Evolutionary conservation across 1,284 basidiomycete species (phyloP).

Genomic region (Mycocalia duriaeana): DNA sequence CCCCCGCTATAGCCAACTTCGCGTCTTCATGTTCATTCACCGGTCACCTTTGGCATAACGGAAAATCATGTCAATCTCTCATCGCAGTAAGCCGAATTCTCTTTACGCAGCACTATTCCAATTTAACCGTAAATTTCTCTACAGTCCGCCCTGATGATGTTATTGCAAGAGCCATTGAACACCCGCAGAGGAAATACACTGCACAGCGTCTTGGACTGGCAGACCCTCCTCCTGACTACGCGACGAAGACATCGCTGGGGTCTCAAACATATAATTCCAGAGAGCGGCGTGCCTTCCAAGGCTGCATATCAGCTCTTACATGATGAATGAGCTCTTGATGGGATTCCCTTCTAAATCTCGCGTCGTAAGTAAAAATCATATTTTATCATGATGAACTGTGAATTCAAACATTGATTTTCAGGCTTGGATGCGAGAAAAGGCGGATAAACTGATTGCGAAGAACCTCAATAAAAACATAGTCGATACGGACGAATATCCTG

Average conservation of each 20-base stretch:
- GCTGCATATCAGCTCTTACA: constrained; percentile 56
- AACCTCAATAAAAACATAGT: constrained; percentile 67
- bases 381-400: constrained; percentile 7
- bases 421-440: constrained; percentile 61
- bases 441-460: constrained; percentile 51
- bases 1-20: too few relatives aligned
- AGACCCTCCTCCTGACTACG: constrained; percentile 33
- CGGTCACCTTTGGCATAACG: too few relatives aligned
- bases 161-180: constrained; percentile 19
- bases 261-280: constrained; percentile 38
- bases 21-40: too few relatives aligned
- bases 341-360: constrained; percentile 57
- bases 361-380: constrained; percentile 2
- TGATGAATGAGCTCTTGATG: constrained; percentile 60
- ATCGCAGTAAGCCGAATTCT: too few relatives aligned
- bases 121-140: neutral
- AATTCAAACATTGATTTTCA: constrained; percentile 50
- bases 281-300: constrained; percentile 32
- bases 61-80: too few relatives aligned
- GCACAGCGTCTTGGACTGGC: constrained; percentile 19
- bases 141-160: constrained; percentile 8
- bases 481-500: constrained; percentile 71
- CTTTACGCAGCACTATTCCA: too few relatives aligned
- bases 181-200: constrained; percentile 24
- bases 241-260: constrained; percentile 32